A percentile compares a stretch with the other conserved stretches of the same genome.
phyloP scores from a whole-genome alignment of 139 green algal species.

The Chlamydomonas eustigma region DNA sequence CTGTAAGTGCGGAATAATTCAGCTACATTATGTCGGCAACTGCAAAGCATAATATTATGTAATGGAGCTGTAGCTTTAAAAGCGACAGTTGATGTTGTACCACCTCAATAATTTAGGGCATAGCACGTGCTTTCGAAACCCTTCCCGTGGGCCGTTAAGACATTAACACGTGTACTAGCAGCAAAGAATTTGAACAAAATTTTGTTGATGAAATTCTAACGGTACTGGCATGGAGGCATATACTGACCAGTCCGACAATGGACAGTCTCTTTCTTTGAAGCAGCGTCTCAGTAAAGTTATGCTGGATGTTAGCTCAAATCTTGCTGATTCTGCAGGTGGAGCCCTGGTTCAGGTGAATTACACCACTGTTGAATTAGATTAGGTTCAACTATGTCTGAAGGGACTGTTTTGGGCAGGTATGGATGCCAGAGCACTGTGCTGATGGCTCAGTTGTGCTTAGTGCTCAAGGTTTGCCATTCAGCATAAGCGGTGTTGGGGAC shows the following conservation, averaged over 20 bases:
- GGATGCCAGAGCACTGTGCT: conserved; percentile 47
- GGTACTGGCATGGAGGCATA: background rate
- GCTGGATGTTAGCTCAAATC: conserved; percentile 10
- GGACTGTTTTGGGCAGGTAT: conserved; percentile 44
- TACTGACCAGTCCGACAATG: background rate
- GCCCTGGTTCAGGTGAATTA: conserved; percentile 34
- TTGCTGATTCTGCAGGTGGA: conserved; percentile 10
- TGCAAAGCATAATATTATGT: background rate
- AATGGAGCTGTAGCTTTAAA: background rate
- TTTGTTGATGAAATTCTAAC: background rate
- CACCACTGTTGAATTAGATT: background rate
- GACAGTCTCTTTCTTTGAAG: background rate
- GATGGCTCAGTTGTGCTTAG: conserved; percentile 49
- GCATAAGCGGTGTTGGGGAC: conserved; percentile 67
- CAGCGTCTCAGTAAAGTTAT: conserved; percentile 6
- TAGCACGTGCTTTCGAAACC: background rate
- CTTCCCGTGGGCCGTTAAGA: too few species aligned
- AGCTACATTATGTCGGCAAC: background rate
- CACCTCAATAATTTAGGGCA: background rate
- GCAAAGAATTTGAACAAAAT: too few species aligned
- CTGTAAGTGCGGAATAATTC: too few species aligned
- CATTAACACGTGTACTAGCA: background rate
- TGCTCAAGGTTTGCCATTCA: conserved; percentile 71
- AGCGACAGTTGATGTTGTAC: too few species aligned
- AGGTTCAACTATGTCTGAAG: background rate